Conservation (phyloP, 1,284 basidiomycete genomes). For the Ganoderma resinaceum region DNA sequence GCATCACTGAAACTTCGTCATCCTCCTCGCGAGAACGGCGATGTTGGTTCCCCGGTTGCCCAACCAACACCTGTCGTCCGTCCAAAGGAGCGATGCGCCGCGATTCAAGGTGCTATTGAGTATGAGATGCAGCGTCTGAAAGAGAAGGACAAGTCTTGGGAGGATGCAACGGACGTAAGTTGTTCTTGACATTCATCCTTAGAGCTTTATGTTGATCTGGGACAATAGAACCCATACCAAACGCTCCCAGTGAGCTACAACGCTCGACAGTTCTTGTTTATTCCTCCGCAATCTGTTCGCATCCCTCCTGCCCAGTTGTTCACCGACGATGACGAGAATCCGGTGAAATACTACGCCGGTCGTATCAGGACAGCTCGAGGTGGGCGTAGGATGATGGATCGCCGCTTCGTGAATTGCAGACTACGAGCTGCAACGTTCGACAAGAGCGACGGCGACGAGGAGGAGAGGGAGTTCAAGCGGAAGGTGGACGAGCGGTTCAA, state of each 20-base stretch:
- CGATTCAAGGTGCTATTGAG: slow-evolving; percentile 75
- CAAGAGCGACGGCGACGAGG: slow-evolving; percentile 44
- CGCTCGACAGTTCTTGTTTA: slow-evolving; percentile 69
- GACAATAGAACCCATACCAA: slow-evolving; percentile 68
- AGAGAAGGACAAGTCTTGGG: slow-evolving; percentile 84
- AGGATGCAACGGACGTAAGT: slow-evolving; percentile 83
- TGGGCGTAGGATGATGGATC: slow-evolving; percentile 82
- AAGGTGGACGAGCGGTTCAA: slow-evolving; percentile 69
- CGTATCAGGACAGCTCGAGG: slow-evolving; percentile 84
- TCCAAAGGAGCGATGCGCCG: slow-evolving; percentile 70
- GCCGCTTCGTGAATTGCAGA: slow-evolving; percentile 49
- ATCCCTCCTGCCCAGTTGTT: neutral
- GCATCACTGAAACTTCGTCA: slow-evolving; percentile 56
- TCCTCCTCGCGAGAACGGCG: slow-evolving; percentile 47
- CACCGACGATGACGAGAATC: slow-evolving; percentile 39
- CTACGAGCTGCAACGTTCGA: slow-evolving; percentile 41
- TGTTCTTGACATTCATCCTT: neutral
- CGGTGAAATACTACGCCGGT: slow-evolving; percentile 56
- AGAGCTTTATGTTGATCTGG: neutral
- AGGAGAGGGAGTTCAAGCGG: slow-evolving; percentile 45
- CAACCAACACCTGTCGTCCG: slow-evolving; percentile 58
- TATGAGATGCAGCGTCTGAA: slow-evolving; percentile 70
- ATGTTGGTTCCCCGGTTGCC: slow-evolving; percentile 48
- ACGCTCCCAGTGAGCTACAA: slow-evolving; percentile 53
- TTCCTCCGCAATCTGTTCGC: slow-evolving; percentile 42